These are phyloP conservation scores for Capsicum baccatum DNA, from an alignment of 257 asterid species.

Conservation along the genomic window DNA sequence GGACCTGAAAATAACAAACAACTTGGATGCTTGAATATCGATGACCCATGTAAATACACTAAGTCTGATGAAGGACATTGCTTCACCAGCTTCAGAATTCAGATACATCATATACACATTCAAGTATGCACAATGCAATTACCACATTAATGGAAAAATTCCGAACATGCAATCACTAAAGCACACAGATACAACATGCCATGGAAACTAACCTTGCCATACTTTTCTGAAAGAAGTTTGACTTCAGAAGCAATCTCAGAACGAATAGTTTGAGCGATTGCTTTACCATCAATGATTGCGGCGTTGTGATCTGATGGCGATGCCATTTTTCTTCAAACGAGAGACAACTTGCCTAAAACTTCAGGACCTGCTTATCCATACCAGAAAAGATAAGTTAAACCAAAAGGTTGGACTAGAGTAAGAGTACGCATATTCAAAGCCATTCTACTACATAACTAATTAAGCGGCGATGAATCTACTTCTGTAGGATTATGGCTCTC, in stretches of 20 bases:
- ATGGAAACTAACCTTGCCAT: conserved; percentile 60
- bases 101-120: not conserved
- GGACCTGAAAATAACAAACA: conserved; percentile 64
- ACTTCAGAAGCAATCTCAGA: conserved; percentile 70
- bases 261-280: conserved; percentile 73
- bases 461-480: not conserved
- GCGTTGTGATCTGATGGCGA: conserved; percentile 62
- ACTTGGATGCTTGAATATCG: not conserved
- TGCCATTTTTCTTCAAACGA: conserved; percentile 47
- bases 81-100: not conserved
- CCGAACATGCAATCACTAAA: not conserved
- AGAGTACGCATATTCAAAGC: conserved; percentile 4
- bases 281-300: conserved; percentile 80
- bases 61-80: not conserved
- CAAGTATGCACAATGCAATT: not conserved
- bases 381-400: not conserved
- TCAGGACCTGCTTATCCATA: not conserved
- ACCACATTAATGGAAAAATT: not conserved
- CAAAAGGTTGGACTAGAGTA: not conserved
- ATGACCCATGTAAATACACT: not conserved
- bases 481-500: not conserved
- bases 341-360: not conserved
- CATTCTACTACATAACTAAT: not conserved
- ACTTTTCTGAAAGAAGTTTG: conserved; percentile 58
- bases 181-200: not conserved